Conservation (phyloP, 352 stramenopile genomes). For the Pythium insidiosum region DNA sequence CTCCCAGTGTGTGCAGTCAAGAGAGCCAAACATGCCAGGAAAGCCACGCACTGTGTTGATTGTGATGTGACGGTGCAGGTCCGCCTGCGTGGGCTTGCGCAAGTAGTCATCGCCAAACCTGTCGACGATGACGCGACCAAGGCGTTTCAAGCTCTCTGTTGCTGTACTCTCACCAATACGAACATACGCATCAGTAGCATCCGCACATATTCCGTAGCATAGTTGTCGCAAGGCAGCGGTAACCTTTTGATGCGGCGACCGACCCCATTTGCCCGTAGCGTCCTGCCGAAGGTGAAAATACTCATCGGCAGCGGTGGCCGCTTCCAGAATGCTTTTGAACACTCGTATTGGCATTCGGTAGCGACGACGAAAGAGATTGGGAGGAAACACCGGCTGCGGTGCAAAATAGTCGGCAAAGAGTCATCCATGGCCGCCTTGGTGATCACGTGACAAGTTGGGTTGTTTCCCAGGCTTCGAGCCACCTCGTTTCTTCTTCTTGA, state of each 20-base stretch:
- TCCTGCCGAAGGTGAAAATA: conserved; percentile 6
- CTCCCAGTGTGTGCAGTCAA: conserved; percentile 19
- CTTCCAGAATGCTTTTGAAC: no score
- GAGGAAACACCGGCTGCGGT: no score
- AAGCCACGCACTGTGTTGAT: conserved; percentile 10
- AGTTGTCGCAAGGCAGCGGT: conserved; percentile 10
- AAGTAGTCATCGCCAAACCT: conserved; percentile 12
- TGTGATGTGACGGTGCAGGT: conserved; percentile 1
- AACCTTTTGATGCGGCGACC: conserved; percentile 4
- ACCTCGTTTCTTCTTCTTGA: no score
- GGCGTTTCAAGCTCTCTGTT: conserved; percentile 2
- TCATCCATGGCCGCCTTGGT: no score
- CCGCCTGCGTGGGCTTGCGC: conserved; percentile 1
- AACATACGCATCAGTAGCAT: conserved; percentile 10
- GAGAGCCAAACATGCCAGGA: conserved; percentile 15
- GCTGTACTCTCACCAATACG: conserved; percentile 11
- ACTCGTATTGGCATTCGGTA: no score
- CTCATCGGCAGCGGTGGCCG: background rate
- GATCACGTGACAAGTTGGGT: no score
- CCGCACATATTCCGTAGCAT: conserved; percentile 5
- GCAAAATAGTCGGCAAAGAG: no score
- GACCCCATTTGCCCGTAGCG: background rate
- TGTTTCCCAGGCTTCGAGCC: no score
- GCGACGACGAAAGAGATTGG: no score
- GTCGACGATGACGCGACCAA: conserved; percentile 1